These are phyloP conservation scores for Chytridiales sp. DNA, from an alignment of 371 early-diverging fungal genomes.

Conservation along the genomic window DNA sequence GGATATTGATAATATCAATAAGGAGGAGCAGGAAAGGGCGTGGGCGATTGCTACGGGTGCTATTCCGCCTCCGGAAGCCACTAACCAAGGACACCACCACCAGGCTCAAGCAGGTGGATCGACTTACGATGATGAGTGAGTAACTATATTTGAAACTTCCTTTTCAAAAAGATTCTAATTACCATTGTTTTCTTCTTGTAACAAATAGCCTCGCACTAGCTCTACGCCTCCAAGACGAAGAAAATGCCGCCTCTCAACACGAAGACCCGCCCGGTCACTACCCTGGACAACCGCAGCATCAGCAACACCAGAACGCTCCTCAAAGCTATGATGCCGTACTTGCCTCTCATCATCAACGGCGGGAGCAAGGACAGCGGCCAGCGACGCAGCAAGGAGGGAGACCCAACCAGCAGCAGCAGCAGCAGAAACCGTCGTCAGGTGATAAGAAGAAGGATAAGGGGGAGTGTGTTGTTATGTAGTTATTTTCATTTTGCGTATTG, in stretches of 20 bases:
- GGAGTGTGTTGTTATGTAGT: no score
- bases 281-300: no score
- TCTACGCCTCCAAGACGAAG: slow-evolving; percentile 34
- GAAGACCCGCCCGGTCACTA: background rate
- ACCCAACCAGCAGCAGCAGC: no score
- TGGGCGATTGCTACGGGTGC: slow-evolving; percentile 14
- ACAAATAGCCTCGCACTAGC: slow-evolving; percentile 31
- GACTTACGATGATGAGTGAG: slow-evolving; percentile 1
- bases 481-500: no score
- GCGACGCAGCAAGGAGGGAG: no score
- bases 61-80: no score
- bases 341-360: no score
- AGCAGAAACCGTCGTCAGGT: no score
- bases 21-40: slow-evolving; percentile 15
- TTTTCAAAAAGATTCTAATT: background rate
- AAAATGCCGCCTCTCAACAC: slow-evolving; percentile 10
- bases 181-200: background rate
- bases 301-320: no score
- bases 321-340: no score
- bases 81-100: no score
- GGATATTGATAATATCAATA: slow-evolving; percentile 3
- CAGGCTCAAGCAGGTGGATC: slow-evolving; percentile 1
- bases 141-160: background rate
- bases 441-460: no score
- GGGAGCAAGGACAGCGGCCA: slow-evolving; percentile 4